Evolutionary conservation across 495 filamentous ascomycete species (phyloP), one percentile per base, ranked within the genome.

Genomic region (Talaromyces thailandensis): DNA sequence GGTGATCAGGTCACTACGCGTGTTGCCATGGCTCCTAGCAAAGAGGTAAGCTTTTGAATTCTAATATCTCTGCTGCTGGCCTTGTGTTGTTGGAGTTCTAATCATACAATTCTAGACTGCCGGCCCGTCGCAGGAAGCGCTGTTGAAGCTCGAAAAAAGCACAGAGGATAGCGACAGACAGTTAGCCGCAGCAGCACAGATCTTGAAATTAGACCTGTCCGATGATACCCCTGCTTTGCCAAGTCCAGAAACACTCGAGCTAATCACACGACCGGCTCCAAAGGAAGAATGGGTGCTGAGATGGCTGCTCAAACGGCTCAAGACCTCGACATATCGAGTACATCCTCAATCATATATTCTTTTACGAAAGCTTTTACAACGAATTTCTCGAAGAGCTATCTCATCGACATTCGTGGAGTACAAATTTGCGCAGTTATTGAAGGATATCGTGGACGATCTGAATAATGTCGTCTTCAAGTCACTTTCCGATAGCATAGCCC

Each of bases 231-330:
- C 24, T 35, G 4, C 28, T 5, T 16, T 35, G 12, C 29, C 24
- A 5, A 68, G 76, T 61, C 68, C 71, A 11, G 65, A 72, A 21
- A 73, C 69, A 71, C 67, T 65, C 64, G 60, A 70, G 48, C 43
- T 67, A 29, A 63, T 67, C 60, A 64, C 58, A 25, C 61, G 70
- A 40, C 67, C 70, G 14, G 73, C 75, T 12, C 78, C 78, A 23
- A 81, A 85, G 71, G 81, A 85, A 64, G 85, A 89, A 71, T 89
- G 85, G 85, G 76, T 86, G 7, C 69, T 88, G 25, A 77, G 81
- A 64, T 91, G 88, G 88, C 69, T 90, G 26, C 75, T 90, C 64
- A 86, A 86, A 68, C 85, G 80, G 65, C 62, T 88, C 16, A 77
- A 82, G 56, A 68, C 68, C 23, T 74, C 76, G 52, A 77, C 73